Evolutionary conservation across 1,139 yeast genomes (phyloP), one percentile per base, ranked within the genome.

Genomic region (Kodamaea suecica): DNA sequence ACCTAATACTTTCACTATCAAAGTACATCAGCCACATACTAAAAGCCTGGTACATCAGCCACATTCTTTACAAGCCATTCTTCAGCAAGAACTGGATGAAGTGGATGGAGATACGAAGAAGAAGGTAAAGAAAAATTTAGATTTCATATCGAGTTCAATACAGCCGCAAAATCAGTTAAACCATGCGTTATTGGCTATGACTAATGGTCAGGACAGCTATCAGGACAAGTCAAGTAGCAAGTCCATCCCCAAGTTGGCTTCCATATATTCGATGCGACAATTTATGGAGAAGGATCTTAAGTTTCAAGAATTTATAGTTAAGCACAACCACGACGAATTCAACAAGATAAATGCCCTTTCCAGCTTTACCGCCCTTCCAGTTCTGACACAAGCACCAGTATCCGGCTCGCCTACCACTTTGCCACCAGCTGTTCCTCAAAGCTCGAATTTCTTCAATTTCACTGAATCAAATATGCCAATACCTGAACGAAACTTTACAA

Each of bases 231-330:
- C 57, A 3, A 41, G 54, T 13, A 38, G 48, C 10, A 57, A 52
- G 20, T 47, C 57, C n/a, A 50, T 50, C 13, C 55, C 58, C 7
- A 57, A 63, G 39, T 50, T 55, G 24, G 67, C 78, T 0, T 67
- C 78, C 0, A 49, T 67, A 3, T 76, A 73, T 50, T 68, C 70
- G 11, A 54, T 78, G 39, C 56, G 70, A 34, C 79, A 77, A 41
- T 76, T 72, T 48, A 66, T 69, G 57, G 80, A 76, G 32, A 72
- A 73, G 38, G 76, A 76, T 38, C 48, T 61, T 23, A 63, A 61
- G 37, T 68, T 71, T 35, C 69, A 63, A 42, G 66, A 61, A 32
- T 61, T 49, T 38, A 42, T 65, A 6, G 48, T 61, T 13, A 55
- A 48, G 30, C 44, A 48, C n/a, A 50, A 58, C 32, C 37, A 39